These are phyloP conservation scores for Sarocladium strictum DNA, from an alignment of 2,329 filamentous ascomycete species.

Conservation along the genomic window DNA sequence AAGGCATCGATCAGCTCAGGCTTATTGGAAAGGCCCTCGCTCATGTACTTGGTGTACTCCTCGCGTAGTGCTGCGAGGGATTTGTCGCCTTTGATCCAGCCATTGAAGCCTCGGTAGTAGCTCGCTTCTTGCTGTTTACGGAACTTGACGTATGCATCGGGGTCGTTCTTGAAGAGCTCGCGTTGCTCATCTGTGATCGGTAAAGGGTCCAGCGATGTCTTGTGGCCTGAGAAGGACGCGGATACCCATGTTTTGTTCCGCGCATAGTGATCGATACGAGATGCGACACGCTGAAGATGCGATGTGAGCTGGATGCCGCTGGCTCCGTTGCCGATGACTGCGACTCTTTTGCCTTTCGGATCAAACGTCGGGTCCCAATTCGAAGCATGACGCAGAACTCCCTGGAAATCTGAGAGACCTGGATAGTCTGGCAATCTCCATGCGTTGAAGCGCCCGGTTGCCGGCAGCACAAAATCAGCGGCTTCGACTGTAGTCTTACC, in stretches of 20 bases:
- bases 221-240: constrained; percentile 46
- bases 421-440: constrained; percentile 47
- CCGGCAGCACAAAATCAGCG: constrained; percentile 13
- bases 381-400: constrained; percentile 45
- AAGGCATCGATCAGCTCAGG: constrained; percentile 33
- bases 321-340: constrained; percentile 51
- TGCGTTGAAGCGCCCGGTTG: constrained; percentile 12
- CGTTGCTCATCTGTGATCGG: constrained; percentile 42
- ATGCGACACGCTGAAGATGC: constrained; percentile 18
- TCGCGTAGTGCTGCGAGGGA: constrained; percentile 52
- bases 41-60: constrained; percentile 46
- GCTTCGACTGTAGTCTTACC: background rate
- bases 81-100: constrained; percentile 47
- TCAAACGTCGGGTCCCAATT: constrained; percentile 45
- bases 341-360: constrained; percentile 42
- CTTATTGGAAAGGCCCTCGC: constrained; percentile 17
- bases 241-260: constrained; percentile 37
- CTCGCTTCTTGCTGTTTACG: constrained; percentile 52
- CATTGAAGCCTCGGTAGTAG: constrained; percentile 53
- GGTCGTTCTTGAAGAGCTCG: background rate
- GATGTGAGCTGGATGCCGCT: constrained; percentile 49
- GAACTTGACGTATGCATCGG: background rate
- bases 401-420: constrained; percentile 38
- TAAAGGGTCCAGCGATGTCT: constrained; percentile 50
- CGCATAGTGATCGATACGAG: constrained; percentile 34